These are phyloP conservation scores for Apiospora pterosperma DNA, from an alignment of 2,329 filamentous ascomycete genomes.

Conservation along the genomic window DNA sequence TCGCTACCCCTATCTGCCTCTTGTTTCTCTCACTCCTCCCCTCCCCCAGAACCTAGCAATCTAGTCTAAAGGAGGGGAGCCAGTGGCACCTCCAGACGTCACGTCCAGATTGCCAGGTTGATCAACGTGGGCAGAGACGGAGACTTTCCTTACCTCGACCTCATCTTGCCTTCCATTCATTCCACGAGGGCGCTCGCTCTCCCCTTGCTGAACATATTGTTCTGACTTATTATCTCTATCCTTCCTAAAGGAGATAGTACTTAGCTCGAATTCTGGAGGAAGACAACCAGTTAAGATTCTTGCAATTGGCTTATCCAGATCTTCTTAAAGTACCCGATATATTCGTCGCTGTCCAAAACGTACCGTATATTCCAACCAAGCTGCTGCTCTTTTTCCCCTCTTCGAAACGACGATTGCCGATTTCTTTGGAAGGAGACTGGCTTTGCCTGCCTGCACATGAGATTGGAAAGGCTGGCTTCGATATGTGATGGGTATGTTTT, in stretches of 20 bases:
- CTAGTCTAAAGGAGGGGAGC: background rate
- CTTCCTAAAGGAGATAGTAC: background rate
- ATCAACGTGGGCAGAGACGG: background rate
- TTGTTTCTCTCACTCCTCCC: background rate
- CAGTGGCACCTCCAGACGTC: background rate
- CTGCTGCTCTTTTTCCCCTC: background rate
- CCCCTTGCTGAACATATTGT: background rate
- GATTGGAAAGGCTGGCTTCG: slow-evolving; percentile 5
- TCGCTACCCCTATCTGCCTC: background rate
- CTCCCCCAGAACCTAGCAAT: background rate
- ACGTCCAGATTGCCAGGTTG: background rate
- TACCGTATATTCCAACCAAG: background rate
- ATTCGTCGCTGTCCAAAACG: background rate
- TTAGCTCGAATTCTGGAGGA: background rate
- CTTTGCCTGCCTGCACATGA: background rate
- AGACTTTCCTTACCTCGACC: background rate
- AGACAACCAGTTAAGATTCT: background rate
- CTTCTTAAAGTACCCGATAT: background rate
- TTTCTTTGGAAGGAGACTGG: background rate
- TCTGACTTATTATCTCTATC: background rate
- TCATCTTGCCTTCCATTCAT: background rate
- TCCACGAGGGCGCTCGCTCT: background rate
- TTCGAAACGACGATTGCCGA: background rate
- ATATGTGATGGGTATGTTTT: slow-evolving; percentile 14
- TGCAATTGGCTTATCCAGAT: background rate